These are phyloP conservation scores for Takakia lepidozioides DNA, from an alignment of 225 moss, liverwort and hornwort species.

Conservation along the genomic window DNA sequence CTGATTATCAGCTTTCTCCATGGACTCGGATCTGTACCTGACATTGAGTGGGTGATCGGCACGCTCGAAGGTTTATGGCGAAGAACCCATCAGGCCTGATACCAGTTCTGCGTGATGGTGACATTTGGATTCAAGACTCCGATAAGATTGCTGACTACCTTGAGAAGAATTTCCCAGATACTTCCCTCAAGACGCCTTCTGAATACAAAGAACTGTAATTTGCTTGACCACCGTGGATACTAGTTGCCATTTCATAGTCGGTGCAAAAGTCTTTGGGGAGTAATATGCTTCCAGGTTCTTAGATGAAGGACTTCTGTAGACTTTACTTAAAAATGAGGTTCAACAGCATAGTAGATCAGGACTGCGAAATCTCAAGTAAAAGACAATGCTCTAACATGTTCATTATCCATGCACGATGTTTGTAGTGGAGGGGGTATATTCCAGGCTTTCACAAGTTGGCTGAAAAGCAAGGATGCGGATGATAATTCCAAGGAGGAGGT, in stretches of 20 bases:
- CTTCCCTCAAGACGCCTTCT: constrained; percentile 51
- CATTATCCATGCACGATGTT: neutral
- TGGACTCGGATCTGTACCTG: too few relatives aligned
- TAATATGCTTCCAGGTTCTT: neutral
- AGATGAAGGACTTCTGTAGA: too few relatives aligned
- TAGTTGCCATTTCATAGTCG: neutral
- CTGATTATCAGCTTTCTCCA: too few relatives aligned
- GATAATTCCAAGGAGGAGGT: constrained; percentile 54
- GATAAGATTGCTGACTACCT: constrained; percentile 77
- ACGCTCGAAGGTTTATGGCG: constrained; percentile 67
- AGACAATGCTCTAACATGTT: neutral
- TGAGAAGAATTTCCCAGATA: constrained; percentile 59
- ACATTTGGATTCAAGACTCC: constrained; percentile 80
- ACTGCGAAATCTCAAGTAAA: too few relatives aligned
- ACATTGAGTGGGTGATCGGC: too few relatives aligned
- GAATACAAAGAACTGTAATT: constrained; percentile 62
- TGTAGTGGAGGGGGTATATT: constrained; percentile 58
- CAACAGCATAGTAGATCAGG: too few relatives aligned
- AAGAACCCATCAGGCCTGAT: constrained; percentile 84
- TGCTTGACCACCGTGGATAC: too few relatives aligned
- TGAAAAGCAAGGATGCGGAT: constrained; percentile 62
- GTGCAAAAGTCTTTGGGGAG: neutral
- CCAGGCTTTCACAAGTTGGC: constrained; percentile 57
- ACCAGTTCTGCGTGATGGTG: constrained; percentile 77
- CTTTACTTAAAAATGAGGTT: too few relatives aligned